Evolutionary conservation across 345 rosid genomes (phyloP), one percentile per base, ranked within the genome.

Genomic region (Populus pruinosa): DNA sequence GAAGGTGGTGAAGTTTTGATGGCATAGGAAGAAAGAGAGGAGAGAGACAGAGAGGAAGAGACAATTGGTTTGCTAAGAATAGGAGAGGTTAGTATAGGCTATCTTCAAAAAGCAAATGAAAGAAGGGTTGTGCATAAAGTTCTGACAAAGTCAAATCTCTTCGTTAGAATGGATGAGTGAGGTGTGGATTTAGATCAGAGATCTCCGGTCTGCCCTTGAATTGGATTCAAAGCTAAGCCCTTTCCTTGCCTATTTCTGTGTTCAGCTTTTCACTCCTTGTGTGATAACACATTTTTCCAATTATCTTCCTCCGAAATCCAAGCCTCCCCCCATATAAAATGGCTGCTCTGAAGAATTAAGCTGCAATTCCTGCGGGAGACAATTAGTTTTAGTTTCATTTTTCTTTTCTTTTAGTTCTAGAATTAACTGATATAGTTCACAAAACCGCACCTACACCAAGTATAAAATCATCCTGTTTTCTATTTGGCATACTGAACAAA

Each of bases 31-130:
- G 27, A 66, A 39, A 50, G 72, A 67, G 50, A 41, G 16, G 65
- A 27, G 59, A 16, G 55, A 39, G 47, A 71, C 59, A n/a, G 50
- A 70, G 56, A 21, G 65, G 69, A 59, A 31, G 64, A 47, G 55
- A 44, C 65, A 31, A 71, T 20, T 21, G 21, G 16, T 25, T 25
- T 71, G 50, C 86, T 72, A 86, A 87, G 78, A 87, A 83, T 85
- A 85, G 85, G 47, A 5, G 21, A 11, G 29, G 4, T 9, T 59
- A 59, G 63, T n/a, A 23, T 23, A 59, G 29, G 14, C 1, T 59
- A 13, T n/a, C 13, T 59, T 14, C 3, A 47, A 72, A 25, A n/a
- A 2, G 63, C 14, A 17, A 10, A 73, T 2, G 39, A 23, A 5
- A 21, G 14, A 64, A 41, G 5, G 27, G 6, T 5, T 56, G 27